phyloP scores from a whole-genome alignment of 176 grass and related monocot genomes.

The Carex parvula region DNA sequence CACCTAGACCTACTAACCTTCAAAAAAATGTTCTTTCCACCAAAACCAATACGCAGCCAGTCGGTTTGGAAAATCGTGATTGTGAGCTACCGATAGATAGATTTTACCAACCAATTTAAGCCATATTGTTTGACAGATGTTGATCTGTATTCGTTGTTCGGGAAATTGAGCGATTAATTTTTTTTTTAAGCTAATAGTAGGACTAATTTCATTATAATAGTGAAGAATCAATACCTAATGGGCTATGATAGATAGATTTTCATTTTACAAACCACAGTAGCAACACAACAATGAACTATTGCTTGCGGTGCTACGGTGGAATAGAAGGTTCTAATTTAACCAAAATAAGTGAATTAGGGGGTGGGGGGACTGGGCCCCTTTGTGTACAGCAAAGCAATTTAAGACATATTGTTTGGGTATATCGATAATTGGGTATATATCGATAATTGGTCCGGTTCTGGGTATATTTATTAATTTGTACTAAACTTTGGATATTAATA shows the following conservation, averaged over 20 bases:
- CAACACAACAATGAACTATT: neutral
- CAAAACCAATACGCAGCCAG: neutral
- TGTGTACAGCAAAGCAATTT: neutral
- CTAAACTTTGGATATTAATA: too few relatives aligned
- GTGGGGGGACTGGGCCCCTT: neutral
- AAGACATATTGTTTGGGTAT: neutral
- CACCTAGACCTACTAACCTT: too few relatives aligned
- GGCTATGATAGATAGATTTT: neutral
- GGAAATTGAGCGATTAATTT: neutral
- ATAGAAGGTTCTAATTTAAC: neutral
- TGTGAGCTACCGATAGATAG: neutral
- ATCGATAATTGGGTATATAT: too few relatives aligned
- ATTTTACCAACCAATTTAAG: neutral
- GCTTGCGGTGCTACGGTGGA: neutral
- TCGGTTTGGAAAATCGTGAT: neutral
- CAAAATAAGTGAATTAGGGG: too few relatives aligned
- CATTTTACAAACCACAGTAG: neutral
- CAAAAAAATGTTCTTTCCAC: too few relatives aligned
- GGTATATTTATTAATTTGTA: too few relatives aligned
- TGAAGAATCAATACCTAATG: too few relatives aligned
- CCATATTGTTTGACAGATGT: too few relatives aligned
- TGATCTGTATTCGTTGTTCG: too few relatives aligned
- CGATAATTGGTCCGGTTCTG: too few relatives aligned
- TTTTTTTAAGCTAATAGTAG: too few relatives aligned
- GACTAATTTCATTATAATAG: too few relatives aligned